Evolutionary conservation across 805 yeast species (phyloP).

Genomic region (Starmerella riodocensis): DNA sequence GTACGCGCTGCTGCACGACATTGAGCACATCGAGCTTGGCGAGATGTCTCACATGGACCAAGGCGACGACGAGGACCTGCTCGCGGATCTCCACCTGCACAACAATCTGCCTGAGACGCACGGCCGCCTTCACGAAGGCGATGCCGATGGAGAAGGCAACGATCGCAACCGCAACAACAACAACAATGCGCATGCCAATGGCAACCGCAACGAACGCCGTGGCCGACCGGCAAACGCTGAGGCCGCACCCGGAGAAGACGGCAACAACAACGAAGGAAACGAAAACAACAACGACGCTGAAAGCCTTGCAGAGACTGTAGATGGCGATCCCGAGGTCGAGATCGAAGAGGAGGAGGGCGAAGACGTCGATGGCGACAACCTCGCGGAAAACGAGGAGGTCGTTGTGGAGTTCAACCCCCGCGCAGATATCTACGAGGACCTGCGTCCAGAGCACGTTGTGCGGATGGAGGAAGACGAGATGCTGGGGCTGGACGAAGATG

Average conservation of each 20-base stretch:
- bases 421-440: not conserved
- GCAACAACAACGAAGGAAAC: too few relatives aligned
- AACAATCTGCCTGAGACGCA: not conserved
- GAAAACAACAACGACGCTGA: too few relatives aligned
- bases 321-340: not conserved
- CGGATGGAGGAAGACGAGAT: not conserved
- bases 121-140: not conserved
- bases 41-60: constrained; percentile 17
- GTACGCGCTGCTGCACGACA: constrained; percentile 13
- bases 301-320: too few relatives aligned
- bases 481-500: constrained; percentile 2
- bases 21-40: constrained; percentile 19
- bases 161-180: too few relatives aligned
- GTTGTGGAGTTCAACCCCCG: not conserved
- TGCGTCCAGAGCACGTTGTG: not conserved
- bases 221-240: too few relatives aligned
- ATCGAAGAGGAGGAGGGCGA: not conserved
- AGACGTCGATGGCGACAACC: not conserved
- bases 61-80: constrained; percentile 13
- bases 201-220: too few relatives aligned
- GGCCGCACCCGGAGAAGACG: too few relatives aligned
- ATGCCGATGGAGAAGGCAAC: not conserved
- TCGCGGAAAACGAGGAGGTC: not conserved
- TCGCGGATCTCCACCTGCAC: constrained; percentile 3
- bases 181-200: too few relatives aligned